Percentiles rank a stretch among this genome's conserved stretches.
Conservation (phyloP, 306 rosid species). For the Inga leiocalycina region DNA sequence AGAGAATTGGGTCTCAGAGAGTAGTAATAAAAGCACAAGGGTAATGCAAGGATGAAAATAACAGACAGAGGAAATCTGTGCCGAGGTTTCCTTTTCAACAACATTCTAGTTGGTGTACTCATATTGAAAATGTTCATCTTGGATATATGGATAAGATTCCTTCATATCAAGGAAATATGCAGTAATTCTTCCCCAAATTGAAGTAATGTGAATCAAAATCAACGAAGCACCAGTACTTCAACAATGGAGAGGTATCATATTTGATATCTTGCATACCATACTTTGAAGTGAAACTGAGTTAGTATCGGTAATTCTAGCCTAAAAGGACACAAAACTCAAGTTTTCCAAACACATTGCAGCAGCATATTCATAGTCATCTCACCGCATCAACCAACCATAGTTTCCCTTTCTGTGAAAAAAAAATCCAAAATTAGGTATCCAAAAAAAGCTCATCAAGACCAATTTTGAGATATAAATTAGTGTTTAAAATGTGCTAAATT, state of each 20-base stretch:
- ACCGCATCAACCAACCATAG: neutral
- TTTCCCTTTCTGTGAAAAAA: neutral
- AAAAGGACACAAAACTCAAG: neutral
- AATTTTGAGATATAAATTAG: neutral
- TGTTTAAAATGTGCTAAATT: neutral
- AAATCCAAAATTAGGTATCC: neutral
- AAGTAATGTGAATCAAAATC: neutral
- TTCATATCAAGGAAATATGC: neutral
- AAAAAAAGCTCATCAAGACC: neutral
- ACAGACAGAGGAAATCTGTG: slow-evolving; percentile 37
- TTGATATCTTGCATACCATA: neutral
- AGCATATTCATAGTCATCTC: neutral
- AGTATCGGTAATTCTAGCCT: neutral
- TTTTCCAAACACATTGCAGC: neutral
- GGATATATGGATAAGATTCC: slow-evolving; percentile 4
- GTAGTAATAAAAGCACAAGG: slow-evolving; percentile 43
- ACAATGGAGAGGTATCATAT: neutral
- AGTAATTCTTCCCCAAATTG: neutral
- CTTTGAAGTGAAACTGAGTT: neutral
- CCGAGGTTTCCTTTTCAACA: slow-evolving; percentile 44
- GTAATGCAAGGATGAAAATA: slow-evolving; percentile 36
- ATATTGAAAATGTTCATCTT: slow-evolving; percentile 37
- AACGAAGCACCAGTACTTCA: neutral
- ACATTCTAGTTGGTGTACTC: slow-evolving; percentile 43
- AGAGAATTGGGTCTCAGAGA: slow-evolving; percentile 36